phyloP scores from a whole-genome alignment of 805 yeast species.

The Kurtzmaniella cleridarum region DNA sequence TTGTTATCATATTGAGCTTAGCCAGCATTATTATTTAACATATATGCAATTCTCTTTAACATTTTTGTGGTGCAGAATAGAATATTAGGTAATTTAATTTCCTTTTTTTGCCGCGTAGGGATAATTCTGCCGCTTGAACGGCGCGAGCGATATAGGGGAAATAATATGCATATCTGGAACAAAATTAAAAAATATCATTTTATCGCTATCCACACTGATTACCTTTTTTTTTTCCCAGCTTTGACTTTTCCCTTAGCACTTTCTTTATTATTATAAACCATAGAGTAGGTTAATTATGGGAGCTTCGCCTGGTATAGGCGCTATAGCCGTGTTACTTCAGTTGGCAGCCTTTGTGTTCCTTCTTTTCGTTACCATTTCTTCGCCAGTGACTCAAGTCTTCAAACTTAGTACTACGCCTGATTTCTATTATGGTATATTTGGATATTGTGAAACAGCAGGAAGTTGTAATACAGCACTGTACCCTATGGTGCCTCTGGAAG shows the following conservation, averaged over 20 bases:
- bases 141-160: too few species aligned
- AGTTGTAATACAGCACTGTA: conserved; percentile 43
- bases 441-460: conserved; percentile 44
- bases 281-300: conserved; percentile 5
- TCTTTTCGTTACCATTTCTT: conserved; percentile 54
- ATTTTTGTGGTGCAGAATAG: too few species aligned
- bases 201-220: background rate
- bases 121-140: too few species aligned
- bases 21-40: too few species aligned
- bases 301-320: conserved; percentile 29
- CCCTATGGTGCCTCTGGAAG: conserved; percentile 35
- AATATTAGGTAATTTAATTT: too few species aligned
- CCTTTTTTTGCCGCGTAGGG: too few species aligned
- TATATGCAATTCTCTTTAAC: too few species aligned
- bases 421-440: conserved; percentile 59
- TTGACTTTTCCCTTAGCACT: background rate
- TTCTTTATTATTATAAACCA: too few species aligned
- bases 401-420: conserved; percentile 43
- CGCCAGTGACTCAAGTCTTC: conserved; percentile 51
- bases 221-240: background rate
- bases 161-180: too few species aligned
- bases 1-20: too few species aligned
- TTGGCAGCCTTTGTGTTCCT: conserved; percentile 58
- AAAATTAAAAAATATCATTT: too few species aligned
- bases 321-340: conserved; percentile 36